A percentile compares a stretch with the other conserved stretches of the same genome.
These are phyloP conservation scores for Cordyceps cicadae DNA, from an alignment of 2,329 filamentous ascomycete genomes.

Conservation along the genomic window DNA sequence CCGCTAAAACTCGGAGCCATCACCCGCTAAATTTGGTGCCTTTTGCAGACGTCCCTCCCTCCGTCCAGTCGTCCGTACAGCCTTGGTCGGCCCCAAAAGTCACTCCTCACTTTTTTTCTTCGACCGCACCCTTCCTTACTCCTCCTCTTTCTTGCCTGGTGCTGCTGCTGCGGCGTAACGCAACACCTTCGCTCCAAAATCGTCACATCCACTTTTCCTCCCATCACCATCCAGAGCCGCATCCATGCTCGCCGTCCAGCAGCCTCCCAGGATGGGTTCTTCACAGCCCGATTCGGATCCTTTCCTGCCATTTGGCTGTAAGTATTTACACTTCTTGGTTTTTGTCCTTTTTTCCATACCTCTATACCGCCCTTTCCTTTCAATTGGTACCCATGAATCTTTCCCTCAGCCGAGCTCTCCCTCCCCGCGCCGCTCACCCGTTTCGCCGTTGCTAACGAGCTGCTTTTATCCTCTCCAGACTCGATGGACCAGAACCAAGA, in stretches of 20 bases:
- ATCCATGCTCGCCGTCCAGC: constrained; percentile 50
- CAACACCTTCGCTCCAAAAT: background rate
- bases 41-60: background rate
- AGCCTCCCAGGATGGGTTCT: constrained; percentile 50
- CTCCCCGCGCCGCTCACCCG: background rate
- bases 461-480: constrained; percentile 26
- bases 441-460: constrained; percentile 9
- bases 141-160: background rate
- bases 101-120: background rate
- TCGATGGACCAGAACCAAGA: constrained; percentile 36
- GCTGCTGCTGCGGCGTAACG: background rate
- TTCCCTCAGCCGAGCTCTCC: background rate
- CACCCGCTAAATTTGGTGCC: background rate
- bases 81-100: constrained; percentile 4
- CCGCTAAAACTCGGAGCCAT: background rate
- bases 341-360: background rate
- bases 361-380: background rate
- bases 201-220: constrained; percentile 10
- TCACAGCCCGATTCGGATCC: constrained; percentile 44
- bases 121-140: background rate
- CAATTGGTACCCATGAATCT: background rate
- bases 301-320: constrained; percentile 60
- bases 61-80: background rate
- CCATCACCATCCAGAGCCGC: constrained; percentile 21
- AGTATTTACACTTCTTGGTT: constrained; percentile 24